These are phyloP conservation scores for Leishmania arabica DNA, from an alignment of 208 protist genomes.

Conservation along the genomic window DNA sequence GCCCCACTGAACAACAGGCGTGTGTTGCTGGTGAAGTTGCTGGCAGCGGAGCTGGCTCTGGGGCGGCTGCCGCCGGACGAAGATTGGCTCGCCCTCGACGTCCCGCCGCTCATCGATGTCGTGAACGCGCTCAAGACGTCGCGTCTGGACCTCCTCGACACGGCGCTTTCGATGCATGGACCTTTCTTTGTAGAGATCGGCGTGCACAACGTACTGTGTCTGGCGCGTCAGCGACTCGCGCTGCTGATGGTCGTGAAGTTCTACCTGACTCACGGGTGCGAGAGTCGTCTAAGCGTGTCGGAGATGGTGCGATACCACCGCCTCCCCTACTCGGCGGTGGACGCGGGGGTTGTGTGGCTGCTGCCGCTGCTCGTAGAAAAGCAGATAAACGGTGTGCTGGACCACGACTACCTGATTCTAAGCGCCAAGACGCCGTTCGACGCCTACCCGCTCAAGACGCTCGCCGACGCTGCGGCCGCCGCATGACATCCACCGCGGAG, in stretches of 20 bases:
- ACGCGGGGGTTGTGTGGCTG: constrained; percentile 62
- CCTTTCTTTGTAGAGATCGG: constrained; percentile 64
- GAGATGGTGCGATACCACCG: constrained; percentile 68
- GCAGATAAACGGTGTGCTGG: constrained; percentile 83
- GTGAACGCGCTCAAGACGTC: constrained; percentile 65
- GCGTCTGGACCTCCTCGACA: constrained; percentile 59
- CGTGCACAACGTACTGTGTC: constrained; percentile 71
- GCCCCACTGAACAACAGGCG: constrained; percentile 37
- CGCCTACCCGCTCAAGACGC: constrained; percentile 37
- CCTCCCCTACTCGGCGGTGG: constrained; percentile 43
- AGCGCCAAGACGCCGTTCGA: constrained; percentile 67
- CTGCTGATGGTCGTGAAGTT: constrained; percentile 83
- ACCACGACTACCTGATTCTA: constrained; percentile 59
- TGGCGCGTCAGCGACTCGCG: constrained; percentile 58
- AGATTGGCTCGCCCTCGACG: constrained; percentile 15
- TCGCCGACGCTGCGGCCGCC: constrained; percentile 1
- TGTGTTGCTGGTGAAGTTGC: constrained; percentile 60
- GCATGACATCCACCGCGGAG: background rate
- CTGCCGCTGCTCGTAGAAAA: constrained; percentile 75
- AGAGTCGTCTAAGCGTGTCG: constrained; percentile 43
- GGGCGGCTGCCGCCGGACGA: constrained; percentile 26
- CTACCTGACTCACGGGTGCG: constrained; percentile 43
- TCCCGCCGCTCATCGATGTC: constrained; percentile 53
- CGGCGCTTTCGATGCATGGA: constrained; percentile 55
- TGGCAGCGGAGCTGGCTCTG: constrained; percentile 45